Percentiles rank a stretch among this genome's conserved stretches.
Evolutionary conservation across 345 rosid species (phyloP).

Genomic region (Rhizophora apiculata): DNA sequence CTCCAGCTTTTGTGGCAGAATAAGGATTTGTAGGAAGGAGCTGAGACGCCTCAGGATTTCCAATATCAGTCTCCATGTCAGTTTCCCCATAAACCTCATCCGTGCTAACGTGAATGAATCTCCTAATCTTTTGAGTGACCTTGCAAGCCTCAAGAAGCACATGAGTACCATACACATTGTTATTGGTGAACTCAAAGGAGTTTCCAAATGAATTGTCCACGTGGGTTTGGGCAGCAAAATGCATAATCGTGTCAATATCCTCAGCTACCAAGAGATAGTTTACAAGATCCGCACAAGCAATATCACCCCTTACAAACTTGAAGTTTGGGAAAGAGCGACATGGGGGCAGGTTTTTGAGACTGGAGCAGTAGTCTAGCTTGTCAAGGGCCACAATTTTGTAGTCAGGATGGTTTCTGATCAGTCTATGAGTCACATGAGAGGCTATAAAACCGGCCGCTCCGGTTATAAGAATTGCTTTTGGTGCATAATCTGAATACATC

Average conservation of each 20-base stretch:
- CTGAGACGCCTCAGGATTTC: conserved; percentile 66
- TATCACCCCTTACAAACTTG: conserved; percentile 58
- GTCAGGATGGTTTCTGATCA: conserved; percentile 46
- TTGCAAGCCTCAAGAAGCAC: conserved; percentile 70
- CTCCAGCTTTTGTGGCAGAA: conserved; percentile 67
- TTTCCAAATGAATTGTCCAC: conserved; percentile 70
- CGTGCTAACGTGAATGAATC: conserved; percentile 70
- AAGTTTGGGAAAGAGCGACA: conserved; percentile 46
- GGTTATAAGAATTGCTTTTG: conserved; percentile 56
- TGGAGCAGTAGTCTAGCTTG: conserved; percentile 66
- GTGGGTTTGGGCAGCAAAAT: conserved; percentile 66
- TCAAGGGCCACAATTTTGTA: conserved; percentile 59
- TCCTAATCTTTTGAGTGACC: conserved; percentile 44
- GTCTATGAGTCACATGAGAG: conserved; percentile 48
- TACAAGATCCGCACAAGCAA: conserved; percentile 56
- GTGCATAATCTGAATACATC: conserved; percentile 29
- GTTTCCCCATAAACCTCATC: conserved; percentile 74
- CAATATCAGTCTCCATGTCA: conserved; percentile 50
- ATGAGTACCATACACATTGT: conserved; percentile 63
- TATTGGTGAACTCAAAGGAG: conserved; percentile 59
- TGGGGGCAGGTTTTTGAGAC: conserved; percentile 47
- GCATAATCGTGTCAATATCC: conserved; percentile 59
- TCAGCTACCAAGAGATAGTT: conserved; percentile 49
- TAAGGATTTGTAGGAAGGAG: conserved; percentile 62
- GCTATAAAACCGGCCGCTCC: conserved; percentile 73